Conservation (phyloP, 169 alveolate genomes). For the Cryptosporidium ubiquitum region DNA sequence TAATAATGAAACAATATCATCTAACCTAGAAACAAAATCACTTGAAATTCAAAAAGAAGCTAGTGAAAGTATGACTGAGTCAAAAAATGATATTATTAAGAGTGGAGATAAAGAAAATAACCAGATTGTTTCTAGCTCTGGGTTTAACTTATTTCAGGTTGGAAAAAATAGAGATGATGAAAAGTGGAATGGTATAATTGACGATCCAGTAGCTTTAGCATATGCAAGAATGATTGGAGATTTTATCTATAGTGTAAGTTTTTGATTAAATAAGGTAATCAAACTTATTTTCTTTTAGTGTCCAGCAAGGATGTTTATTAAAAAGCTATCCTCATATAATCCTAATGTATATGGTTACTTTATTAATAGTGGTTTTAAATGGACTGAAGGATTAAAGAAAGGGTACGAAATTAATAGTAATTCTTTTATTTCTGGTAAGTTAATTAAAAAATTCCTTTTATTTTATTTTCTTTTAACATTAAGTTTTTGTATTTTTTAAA, state of each 20-base stretch:
- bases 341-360: constrained; percentile 61
- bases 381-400: constrained; percentile 50
- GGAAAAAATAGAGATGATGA: constrained; percentile 67
- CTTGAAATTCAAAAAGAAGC: neutral
- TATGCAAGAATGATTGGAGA: constrained; percentile 67
- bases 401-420: constrained; percentile 35
- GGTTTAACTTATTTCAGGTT: constrained; percentile 40
- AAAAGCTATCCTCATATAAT: constrained; percentile 29
- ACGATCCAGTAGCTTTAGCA: constrained; percentile 57
- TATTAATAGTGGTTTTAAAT: constrained; percentile 38
- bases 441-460: neutral
- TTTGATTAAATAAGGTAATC: neutral
- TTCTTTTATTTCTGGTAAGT: constrained; percentile 65
- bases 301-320: constrained; percentile 54
- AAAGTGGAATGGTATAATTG: constrained; percentile 43
- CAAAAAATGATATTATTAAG: neutral
- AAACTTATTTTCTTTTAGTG: constrained; percentile 26
- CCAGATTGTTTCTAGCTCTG: constrained; percentile 53
- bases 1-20: neutral
- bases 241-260: constrained; percentile 65
- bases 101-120: neutral
- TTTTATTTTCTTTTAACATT: neutral
- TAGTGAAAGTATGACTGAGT: neutral
- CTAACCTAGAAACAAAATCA: neutral
- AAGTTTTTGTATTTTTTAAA: neutral